phyloP scores from a whole-genome alignment of 306 rosid genomes.

The Prunus persica region DNA sequence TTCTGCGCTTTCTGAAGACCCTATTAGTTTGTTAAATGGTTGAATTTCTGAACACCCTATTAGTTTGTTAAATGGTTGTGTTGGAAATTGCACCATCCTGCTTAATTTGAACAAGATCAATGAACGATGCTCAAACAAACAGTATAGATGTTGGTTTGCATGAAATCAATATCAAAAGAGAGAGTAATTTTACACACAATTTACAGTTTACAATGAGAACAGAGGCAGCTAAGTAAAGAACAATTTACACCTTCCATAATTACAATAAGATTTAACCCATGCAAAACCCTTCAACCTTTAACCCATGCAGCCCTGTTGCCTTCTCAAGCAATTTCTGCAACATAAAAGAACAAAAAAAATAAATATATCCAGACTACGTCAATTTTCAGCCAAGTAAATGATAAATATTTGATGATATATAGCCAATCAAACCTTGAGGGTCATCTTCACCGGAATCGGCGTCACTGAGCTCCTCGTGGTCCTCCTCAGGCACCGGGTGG shows the following conservation, averaged over 20 bases:
- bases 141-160: no score
- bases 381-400: not conserved
- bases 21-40: not conserved
- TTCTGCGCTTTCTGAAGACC: not conserved
- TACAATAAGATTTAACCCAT: not conserved
- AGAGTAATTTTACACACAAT: not conserved
- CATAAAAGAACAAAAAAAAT: not conserved
- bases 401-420: no score
- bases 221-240: not conserved
- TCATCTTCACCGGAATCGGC: conserved; percentile 37
- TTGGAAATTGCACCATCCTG: not conserved
- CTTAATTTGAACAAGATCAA: no score
- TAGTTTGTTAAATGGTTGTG: not conserved
- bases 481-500: conserved; percentile 86
- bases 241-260: not conserved
- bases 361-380: not conserved
- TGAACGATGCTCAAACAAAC: no score
- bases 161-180: not conserved
- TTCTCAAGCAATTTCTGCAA: conserved; percentile 25
- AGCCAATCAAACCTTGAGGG: not conserved
- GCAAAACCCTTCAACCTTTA: not conserved
- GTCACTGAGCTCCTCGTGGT: conserved; percentile 64
- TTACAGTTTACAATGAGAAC: not conserved
- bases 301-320: not conserved
- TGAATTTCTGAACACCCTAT: not conserved